Conservation (phyloP, 2,329 filamentous ascomycete species). For the Calonectria pauciramosa region DNA sequence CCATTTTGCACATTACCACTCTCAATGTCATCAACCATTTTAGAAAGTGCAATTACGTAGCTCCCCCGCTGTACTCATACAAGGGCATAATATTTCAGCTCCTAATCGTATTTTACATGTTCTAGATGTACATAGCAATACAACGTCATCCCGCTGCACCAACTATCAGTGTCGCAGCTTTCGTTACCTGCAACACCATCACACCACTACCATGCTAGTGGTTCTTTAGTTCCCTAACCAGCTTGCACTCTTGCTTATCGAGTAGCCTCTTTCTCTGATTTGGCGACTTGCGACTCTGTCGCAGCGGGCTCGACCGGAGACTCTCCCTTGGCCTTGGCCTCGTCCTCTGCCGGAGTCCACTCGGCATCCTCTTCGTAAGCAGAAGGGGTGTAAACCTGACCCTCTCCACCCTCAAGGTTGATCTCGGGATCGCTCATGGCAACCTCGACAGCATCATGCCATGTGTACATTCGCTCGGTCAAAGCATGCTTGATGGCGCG, state of each 20-base stretch:
- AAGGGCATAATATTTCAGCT: constrained; percentile 27
- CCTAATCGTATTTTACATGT: constrained; percentile 44
- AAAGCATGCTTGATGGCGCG: constrained; percentile 85
- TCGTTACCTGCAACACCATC: neutral
- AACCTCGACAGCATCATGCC: constrained; percentile 80
- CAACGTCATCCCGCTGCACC: neutral
- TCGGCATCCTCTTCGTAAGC: constrained; percentile 53
- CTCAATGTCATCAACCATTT: neutral
- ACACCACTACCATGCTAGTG: neutral
- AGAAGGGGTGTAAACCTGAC: constrained; percentile 64
- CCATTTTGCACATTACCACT: neutral
- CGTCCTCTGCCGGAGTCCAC: constrained; percentile 41
- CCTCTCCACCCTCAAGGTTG: constrained; percentile 64
- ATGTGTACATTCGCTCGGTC: constrained; percentile 90
- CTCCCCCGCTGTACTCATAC: neutral
- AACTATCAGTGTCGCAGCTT: neutral
- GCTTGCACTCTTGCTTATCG: constrained; percentile 22
- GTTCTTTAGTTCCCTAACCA: neutral
- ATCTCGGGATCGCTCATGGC: constrained; percentile 78
- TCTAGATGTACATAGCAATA: constrained; percentile 44
- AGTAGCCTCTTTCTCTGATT: constrained; percentile 40
- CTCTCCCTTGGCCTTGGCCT: constrained; percentile 32
- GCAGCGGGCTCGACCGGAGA: constrained; percentile 28
- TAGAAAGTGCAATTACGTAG: neutral
- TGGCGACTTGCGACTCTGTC: constrained; percentile 32